Evolutionary conservation across 371 early-diverging fungal species (phyloP).

Genomic region (Actinomucor elegans): DNA sequence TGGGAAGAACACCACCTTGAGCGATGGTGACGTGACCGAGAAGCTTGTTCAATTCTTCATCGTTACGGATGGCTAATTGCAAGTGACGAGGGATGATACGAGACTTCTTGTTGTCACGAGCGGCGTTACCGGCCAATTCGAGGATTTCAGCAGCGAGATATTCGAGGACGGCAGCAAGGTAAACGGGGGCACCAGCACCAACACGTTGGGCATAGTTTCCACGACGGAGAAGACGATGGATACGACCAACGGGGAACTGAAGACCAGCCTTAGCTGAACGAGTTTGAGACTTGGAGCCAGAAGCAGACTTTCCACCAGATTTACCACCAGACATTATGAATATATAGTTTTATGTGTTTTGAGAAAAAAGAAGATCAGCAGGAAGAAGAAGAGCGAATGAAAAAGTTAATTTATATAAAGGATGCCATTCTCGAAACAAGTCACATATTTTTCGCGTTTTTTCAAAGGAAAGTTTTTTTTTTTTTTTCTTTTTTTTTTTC

Average conservation of each 20-base stretch:
- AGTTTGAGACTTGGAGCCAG: constrained; percentile 58
- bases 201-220: constrained; percentile 96
- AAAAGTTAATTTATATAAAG: neutral
- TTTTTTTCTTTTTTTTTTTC: neutral
- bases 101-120: constrained; percentile 94
- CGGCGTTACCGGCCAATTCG: constrained; percentile 95
- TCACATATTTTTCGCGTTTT: neutral
- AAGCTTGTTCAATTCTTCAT: constrained; percentile 95
- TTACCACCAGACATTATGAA: constrained; percentile 48
- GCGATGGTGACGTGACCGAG: constrained; percentile 87
- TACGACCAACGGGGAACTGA: constrained; percentile 96
- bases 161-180: constrained; percentile 93
- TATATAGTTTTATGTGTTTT: neutral
- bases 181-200: constrained; percentile 93
- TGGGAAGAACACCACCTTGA: constrained; percentile 87
- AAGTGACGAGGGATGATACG: constrained; percentile 92
- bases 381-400: neutral
- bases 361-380: neutral
- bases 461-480: neutral
- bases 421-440: neutral
- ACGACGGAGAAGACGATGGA: constrained; percentile 92
- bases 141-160: constrained; percentile 96
- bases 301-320: constrained; percentile 51
- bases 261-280: constrained; percentile 85
- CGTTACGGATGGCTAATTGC: constrained; percentile 93